Conservation (phyloP, 2,329 filamentous ascomycete species). For the Fusarium ambrosium region DNA sequence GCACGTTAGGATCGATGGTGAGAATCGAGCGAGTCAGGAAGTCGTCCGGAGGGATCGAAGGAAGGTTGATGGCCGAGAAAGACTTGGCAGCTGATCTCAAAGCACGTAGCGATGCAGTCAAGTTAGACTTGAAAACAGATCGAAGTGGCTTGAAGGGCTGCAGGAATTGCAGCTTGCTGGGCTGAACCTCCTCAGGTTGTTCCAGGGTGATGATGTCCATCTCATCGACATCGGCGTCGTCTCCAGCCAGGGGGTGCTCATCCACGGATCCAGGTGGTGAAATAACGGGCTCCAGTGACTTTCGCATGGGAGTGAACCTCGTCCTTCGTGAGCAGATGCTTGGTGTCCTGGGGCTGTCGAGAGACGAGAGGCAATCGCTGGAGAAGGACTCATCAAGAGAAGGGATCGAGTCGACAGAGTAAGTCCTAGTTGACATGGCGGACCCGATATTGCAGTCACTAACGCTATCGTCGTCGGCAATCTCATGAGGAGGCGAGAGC, state of each 20-base stretch:
- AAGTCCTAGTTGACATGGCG: constrained; percentile 66
- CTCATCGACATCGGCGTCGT: constrained; percentile 51
- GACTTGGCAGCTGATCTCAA: constrained; percentile 74
- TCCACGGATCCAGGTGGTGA: constrained; percentile 67
- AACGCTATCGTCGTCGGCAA: constrained; percentile 61
- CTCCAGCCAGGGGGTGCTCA: constrained; percentile 64
- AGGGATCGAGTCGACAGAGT: constrained; percentile 72
- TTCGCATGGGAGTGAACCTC: constrained; percentile 58
- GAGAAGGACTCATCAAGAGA: constrained; percentile 69
- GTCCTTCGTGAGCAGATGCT: constrained; percentile 49
- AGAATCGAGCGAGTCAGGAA: constrained; percentile 77
- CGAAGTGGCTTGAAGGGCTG: constrained; percentile 64
- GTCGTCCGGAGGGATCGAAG: constrained; percentile 75
- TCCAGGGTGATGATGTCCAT: constrained; percentile 65
- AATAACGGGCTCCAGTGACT: constrained; percentile 66
- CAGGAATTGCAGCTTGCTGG: constrained; percentile 52
- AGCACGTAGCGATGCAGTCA: constrained; percentile 75
- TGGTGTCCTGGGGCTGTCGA: constrained; percentile 63
- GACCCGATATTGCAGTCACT: constrained; percentile 68
- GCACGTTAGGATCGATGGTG: constrained; percentile 74
- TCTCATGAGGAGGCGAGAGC: constrained; percentile 71
- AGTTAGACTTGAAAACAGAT: constrained; percentile 76
- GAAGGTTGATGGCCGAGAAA: constrained; percentile 72
- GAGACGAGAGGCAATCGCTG: constrained; percentile 63
- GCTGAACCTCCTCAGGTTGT: constrained; percentile 50